phyloP scores from a whole-genome alignment of 345 rosid genomes.

The Trapa bicornis region DNA sequence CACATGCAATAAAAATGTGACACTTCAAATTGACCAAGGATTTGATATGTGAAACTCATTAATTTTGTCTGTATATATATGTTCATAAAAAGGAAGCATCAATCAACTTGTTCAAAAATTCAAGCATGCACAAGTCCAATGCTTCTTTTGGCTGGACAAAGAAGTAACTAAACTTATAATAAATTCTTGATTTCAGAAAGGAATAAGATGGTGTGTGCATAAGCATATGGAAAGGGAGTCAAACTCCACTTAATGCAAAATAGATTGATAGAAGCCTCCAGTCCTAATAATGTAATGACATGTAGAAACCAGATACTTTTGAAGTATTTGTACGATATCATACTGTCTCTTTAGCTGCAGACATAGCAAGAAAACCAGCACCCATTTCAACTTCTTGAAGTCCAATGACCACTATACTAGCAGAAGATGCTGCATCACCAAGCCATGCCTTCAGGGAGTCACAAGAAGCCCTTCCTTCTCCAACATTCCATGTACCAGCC shows the following conservation, averaged over 20 bases:
- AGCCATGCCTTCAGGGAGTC: constrained; percentile 76
- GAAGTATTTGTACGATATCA: neutral
- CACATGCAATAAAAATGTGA: constrained; percentile 13
- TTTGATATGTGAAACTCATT: too few species aligned
- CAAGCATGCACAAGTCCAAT: neutral
- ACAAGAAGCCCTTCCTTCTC: constrained; percentile 80
- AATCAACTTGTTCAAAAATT: neutral
- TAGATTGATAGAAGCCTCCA: neutral
- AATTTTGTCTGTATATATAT: neutral
- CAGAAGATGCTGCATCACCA: constrained; percentile 63
- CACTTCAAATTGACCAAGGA: neutral
- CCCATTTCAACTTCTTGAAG: constrained; percentile 99
- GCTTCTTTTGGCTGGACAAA: neutral
- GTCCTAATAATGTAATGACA: neutral
- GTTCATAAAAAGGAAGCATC: neutral
- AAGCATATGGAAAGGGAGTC: neutral
- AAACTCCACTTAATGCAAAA: neutral
- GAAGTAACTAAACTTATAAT: neutral
- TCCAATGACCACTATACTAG: constrained; percentile 81
- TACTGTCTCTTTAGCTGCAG: constrained; percentile 97
- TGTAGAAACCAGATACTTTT: neutral
- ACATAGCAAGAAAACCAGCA: constrained; percentile 97
- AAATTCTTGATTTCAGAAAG: neutral
- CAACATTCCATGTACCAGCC: constrained; percentile 96
- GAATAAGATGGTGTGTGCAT: neutral